Conservation (phyloP, 73 alveolate species). For the Paraurostyla sp. region DNA sequence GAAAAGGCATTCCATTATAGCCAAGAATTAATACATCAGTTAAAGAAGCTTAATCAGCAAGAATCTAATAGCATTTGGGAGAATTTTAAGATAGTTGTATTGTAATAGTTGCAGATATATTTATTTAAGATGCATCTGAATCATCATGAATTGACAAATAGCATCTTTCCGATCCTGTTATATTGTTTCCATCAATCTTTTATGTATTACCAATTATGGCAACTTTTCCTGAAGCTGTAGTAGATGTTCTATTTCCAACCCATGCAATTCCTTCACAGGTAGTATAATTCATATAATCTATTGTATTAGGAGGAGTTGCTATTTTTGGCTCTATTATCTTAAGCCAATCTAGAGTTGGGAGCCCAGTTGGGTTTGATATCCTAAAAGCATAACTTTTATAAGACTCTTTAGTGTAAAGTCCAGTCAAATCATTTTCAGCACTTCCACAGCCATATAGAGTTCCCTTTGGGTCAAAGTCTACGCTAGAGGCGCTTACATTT, state of each 20-base stretch:
- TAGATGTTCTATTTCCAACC: conserved; percentile 1
- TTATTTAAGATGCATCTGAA: too few relatives aligned
- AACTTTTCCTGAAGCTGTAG: conserved; percentile 1
- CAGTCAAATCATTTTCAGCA: background rate
- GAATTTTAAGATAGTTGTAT: too few relatives aligned
- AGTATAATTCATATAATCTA: background rate
- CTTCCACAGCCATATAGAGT: conserved; percentile 4
- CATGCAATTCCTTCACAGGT: conserved; percentile 26
- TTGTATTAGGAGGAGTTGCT: background rate
- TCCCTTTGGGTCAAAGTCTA: conserved; percentile 25
- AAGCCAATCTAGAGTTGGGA: background rate
- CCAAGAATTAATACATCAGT: too few relatives aligned
- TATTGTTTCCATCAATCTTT: background rate
- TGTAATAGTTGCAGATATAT: too few relatives aligned
- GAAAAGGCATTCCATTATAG: too few relatives aligned
- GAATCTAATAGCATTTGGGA: too few relatives aligned
- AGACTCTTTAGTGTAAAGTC: background rate
- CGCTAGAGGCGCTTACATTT: background rate
- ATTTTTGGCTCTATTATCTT: background rate
- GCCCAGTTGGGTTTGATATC: background rate
- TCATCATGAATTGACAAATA: too few relatives aligned
- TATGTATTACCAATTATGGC: background rate
- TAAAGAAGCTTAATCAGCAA: too few relatives aligned
- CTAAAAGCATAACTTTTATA: background rate
- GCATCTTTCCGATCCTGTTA: too few relatives aligned